Conservation (phyloP, 2,329 filamentous ascomycete genomes). For the Trichoderma polysporum region DNA sequence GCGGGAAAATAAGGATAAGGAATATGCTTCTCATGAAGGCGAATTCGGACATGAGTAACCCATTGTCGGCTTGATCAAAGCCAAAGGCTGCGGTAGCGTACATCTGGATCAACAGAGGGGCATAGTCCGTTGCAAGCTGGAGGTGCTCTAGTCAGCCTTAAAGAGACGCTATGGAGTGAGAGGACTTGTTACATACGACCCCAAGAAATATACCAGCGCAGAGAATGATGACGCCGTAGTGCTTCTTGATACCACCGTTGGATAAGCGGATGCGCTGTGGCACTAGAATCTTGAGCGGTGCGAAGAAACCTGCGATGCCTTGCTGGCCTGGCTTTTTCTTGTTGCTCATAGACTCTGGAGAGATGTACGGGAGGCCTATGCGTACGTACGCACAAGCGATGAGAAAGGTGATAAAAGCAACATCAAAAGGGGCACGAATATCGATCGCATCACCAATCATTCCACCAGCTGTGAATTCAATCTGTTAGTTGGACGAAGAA, state of each 20-base stretch:
- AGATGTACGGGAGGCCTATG: slow-evolving; percentile 50
- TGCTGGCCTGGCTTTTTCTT: slow-evolving; percentile 30
- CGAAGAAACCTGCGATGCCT: slow-evolving; percentile 56
- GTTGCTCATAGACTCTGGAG: slow-evolving; percentile 36
- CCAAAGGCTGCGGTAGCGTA: slow-evolving; percentile 56
- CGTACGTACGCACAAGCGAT: slow-evolving; percentile 43
- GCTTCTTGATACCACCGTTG: slow-evolving; percentile 51
- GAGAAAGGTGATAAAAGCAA: slow-evolving; percentile 59
- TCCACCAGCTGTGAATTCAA: slow-evolving; percentile 52
- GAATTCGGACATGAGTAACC: slow-evolving; percentile 56
- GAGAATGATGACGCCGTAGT: slow-evolving; percentile 64
- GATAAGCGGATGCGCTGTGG: slow-evolving; percentile 55
- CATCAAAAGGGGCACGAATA: slow-evolving; percentile 63
- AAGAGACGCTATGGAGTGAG: background rate
- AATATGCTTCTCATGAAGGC: slow-evolving; percentile 56
- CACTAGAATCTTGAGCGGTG: slow-evolving; percentile 60
- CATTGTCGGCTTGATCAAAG: slow-evolving; percentile 57
- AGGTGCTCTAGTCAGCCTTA: background rate
- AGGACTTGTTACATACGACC: slow-evolving; percentile 43
- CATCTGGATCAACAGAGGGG: slow-evolving; percentile 60
- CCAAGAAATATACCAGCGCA: slow-evolving; percentile 66
- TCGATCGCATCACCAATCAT: slow-evolving; percentile 62
- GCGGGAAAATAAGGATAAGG: slow-evolving; percentile 54
- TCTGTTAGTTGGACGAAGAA: background rate
- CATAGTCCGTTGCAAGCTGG: slow-evolving; percentile 65